Percentiles rank a stretch among this genome's conserved stretches.
These are phyloP conservation scores for Penicillium capsulatum DNA, from an alignment of 2,329 filamentous ascomycete species.

Conservation along the genomic window DNA sequence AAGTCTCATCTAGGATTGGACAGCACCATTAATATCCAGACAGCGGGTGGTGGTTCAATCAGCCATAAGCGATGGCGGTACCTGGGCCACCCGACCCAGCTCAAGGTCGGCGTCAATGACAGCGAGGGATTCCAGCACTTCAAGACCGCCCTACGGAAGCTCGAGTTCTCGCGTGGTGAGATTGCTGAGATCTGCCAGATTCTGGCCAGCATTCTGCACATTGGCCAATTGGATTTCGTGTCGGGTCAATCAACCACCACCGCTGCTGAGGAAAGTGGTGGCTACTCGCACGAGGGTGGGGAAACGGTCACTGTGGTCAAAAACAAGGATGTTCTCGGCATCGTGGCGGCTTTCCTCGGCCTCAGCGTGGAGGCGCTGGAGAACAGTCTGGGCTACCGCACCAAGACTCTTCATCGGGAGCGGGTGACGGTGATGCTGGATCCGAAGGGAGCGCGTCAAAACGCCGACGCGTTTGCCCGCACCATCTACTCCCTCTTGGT, in stretches of 20 bases:
- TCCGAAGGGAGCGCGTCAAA: constrained; percentile 79
- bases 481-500: constrained; percentile 92
- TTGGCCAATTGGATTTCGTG: constrained; percentile 93
- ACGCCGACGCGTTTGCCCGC: constrained; percentile 88
- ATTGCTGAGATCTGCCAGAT: constrained; percentile 97
- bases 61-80: constrained; percentile 89
- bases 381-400: constrained; percentile 87
- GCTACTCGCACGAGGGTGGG: constrained; percentile 91
- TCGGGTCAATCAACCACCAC: constrained; percentile 74
- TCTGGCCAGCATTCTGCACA: constrained; percentile 88
- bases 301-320: constrained; percentile 81
- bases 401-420: constrained; percentile 92
- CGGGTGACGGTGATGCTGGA: constrained; percentile 99
- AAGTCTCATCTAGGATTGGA: constrained; percentile 76
- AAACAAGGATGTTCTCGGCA: constrained; percentile 83
- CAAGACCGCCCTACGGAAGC: constrained; percentile 88
- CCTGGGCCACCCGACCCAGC: constrained; percentile 89
- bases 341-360: constrained; percentile 91
- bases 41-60: constrained; percentile 44
- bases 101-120: constrained; percentile 97
- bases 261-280: constrained; percentile 84
- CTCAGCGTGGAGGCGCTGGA: constrained; percentile 78
- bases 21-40: constrained; percentile 38
- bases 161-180: constrained; percentile 88
- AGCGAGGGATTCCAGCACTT: constrained; percentile 94